Percentiles rank a stretch among this genome's conserved stretches.
phyloP scores from a whole-genome alignment of 192 early-diverging fungal genomes.

The Thamnidium elegans region DNA sequence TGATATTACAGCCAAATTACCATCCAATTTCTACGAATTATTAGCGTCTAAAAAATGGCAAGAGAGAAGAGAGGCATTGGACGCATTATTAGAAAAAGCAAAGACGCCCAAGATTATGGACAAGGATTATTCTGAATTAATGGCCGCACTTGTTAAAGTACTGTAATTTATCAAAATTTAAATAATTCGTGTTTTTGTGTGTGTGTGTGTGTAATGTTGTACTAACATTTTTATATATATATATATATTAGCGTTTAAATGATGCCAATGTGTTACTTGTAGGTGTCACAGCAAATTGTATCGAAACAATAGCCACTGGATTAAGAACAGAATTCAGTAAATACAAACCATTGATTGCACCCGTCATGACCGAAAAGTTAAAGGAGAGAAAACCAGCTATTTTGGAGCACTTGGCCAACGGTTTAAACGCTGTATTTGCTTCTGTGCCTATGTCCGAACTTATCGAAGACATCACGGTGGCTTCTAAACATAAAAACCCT shows the following conservation, averaged over 20 bases:
- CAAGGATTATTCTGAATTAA: constrained; percentile 75
- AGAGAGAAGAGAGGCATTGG: constrained; percentile 91
- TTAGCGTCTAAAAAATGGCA: constrained; percentile 90
- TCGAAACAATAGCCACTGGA: constrained; percentile 78
- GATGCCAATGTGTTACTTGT: constrained; percentile 91
- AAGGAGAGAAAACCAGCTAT: constrained; percentile 95
- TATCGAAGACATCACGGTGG: constrained; percentile 69
- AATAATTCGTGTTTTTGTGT: background rate
- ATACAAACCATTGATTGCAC: constrained; percentile 68
- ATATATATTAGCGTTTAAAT: constrained; percentile 53
- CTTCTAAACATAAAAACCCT: constrained; percentile 88
- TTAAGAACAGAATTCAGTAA: constrained; percentile 77
- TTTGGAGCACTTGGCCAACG: constrained; percentile 74
- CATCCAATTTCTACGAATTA: constrained; percentile 73
- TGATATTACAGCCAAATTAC: constrained; percentile 85
- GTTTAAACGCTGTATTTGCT: constrained; percentile 82
- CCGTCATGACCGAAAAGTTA: constrained; percentile 82
- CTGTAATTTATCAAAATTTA: background rate
- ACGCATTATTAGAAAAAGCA: constrained; percentile 64
- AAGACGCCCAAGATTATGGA: constrained; percentile 77
- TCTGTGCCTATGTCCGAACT: constrained; percentile 68
- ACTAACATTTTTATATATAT: too few species aligned
- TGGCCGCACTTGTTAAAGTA: constrained; percentile 82
- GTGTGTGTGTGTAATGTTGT: background rate
- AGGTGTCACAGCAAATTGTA: constrained; percentile 73